Percentiles rank a stretch among this genome's conserved stretches.
Evolutionary conservation across 2,329 filamentous ascomycete species (phyloP).

Genomic region (Rosellinia necatrix): DNA sequence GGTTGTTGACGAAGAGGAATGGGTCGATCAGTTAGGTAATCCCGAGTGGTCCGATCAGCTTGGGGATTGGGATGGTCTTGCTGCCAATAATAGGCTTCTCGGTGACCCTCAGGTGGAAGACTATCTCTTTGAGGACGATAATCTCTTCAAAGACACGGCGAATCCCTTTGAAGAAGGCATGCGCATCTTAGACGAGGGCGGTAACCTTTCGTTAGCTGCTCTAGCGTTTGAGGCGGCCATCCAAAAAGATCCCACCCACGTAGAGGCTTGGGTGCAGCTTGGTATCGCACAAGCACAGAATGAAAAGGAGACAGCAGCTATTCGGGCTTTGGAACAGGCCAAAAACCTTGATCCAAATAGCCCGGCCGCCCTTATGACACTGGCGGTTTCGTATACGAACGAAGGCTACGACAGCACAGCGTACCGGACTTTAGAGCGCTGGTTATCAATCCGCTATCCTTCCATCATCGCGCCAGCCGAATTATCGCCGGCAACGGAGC

Average conservation of each 20-base stretch:
- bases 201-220: slow-evolving; percentile 90
- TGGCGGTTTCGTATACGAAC: slow-evolving; percentile 97
- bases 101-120: slow-evolving; percentile 80
- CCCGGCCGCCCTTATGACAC: slow-evolving; percentile 86
- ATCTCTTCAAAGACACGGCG: slow-evolving; percentile 78
- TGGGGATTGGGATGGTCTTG: slow-evolving; percentile 63
- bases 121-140: slow-evolving; percentile 95
- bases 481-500: slow-evolving; percentile 75
- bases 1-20: slow-evolving; percentile 64
- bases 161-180: slow-evolving; percentile 94
- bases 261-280: slow-evolving; percentile 91
- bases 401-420: slow-evolving; percentile 97
- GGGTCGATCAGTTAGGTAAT: slow-evolving; percentile 72
- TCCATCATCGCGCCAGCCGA: slow-evolving; percentile 74
- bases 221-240: slow-evolving; percentile 95
- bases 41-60: slow-evolving; percentile 77
- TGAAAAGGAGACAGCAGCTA: slow-evolving; percentile 96
- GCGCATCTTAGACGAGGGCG: slow-evolving; percentile 89
- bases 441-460: slow-evolving; percentile 95
- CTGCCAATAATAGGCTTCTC: slow-evolving; percentile 46
- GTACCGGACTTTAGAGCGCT: slow-evolving; percentile 93
- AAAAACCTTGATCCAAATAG: slow-evolving; percentile 87
- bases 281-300: slow-evolving; percentile 96
- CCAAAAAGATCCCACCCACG: slow-evolving; percentile 84
- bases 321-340: slow-evolving; percentile 89